Percentiles rank a stretch among this genome's conserved stretches.
Evolutionary conservation across 257 asterid genomes (phyloP).

Genomic region (Leonotis leonurus): DNA sequence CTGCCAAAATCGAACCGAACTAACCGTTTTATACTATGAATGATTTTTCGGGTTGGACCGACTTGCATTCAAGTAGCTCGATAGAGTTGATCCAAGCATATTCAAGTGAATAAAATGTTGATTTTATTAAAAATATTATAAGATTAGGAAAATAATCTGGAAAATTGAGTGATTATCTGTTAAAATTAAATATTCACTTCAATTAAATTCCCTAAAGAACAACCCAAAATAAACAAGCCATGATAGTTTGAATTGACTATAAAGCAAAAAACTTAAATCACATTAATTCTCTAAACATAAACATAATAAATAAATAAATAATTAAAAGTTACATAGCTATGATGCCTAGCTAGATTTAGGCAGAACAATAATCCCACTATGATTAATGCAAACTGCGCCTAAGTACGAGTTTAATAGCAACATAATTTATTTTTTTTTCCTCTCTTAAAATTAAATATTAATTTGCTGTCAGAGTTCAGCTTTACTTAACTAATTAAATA

Average conservation of each 20-base stretch:
- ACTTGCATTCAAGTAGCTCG: no score
- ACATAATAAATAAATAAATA: background rate
- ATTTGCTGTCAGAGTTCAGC: background rate
- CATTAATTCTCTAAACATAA: background rate
- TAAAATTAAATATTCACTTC: background rate
- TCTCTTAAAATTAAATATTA: no score
- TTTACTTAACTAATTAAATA: conserved; percentile 5
- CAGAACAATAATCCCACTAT: conserved; percentile 3
- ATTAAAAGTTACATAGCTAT: background rate
- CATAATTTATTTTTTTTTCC: background rate
- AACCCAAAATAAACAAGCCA: background rate
- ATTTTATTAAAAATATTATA: no score
- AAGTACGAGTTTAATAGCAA: background rate
- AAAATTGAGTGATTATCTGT: background rate
- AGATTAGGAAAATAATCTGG: background rate
- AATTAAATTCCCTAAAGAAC: background rate
- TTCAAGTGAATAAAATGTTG: no score
- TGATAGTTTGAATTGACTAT: background rate
- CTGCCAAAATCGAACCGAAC: no score
- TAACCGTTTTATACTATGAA: no score
- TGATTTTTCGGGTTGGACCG: no score
- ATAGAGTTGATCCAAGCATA: no score
- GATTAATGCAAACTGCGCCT: conserved; percentile 7
- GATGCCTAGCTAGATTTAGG: background rate
- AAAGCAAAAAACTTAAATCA: background rate